Evolutionary conservation across 768 basidiomycete genomes (phyloP).

Genomic region (Brasilioporus rufonigricans): DNA sequence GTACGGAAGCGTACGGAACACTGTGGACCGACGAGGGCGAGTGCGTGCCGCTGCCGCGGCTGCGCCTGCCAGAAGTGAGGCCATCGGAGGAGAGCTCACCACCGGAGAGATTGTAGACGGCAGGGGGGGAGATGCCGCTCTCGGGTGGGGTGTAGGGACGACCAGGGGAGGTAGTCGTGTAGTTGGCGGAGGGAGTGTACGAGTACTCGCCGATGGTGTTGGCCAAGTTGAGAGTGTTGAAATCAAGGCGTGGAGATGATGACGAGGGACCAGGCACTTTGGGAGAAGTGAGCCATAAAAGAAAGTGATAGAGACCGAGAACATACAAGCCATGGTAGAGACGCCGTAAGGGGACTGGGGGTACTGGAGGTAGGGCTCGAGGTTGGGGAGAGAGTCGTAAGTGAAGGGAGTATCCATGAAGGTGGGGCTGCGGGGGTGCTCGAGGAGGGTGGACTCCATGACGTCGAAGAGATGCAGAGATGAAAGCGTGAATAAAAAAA

Average conservation of each 20-base stretch:
- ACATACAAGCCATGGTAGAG: conserved; percentile 60
- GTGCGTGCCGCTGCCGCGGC: conserved; percentile 66
- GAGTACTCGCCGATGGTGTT: conserved; percentile 58
- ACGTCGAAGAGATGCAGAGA: conserved; percentile 35
- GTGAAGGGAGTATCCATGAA: conserved; percentile 48
- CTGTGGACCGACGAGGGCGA: conserved; percentile 47
- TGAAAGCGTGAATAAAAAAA: conserved; percentile 34
- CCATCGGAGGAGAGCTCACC: conserved; percentile 78
- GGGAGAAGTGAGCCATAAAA: conserved; percentile 10
- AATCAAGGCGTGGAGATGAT: conserved; percentile 60
- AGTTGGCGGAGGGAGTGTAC: conserved; percentile 52
- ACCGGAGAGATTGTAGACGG: conserved; percentile 66
- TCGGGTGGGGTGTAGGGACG: conserved; percentile 70
- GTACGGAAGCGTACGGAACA: conserved; percentile 59
- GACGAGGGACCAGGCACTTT: conserved; percentile 53
- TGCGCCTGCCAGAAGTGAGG: conserved; percentile 58
- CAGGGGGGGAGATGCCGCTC: conserved; percentile 68
- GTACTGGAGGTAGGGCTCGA: conserved; percentile 65
- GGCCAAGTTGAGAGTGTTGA: conserved; percentile 58
- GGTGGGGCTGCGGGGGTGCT: conserved; percentile 49
- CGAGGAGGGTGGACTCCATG: conserved; percentile 52
- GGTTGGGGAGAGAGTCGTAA: conserved; percentile 45
- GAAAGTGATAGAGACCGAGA: background rate
- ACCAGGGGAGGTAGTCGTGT: conserved; percentile 49
- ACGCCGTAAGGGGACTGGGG: conserved; percentile 65